Percentiles rank a stretch among this genome's conserved stretches.
phyloP scores from a whole-genome alignment of 169 alveolate species.

The Plasmodium relictum region DNA sequence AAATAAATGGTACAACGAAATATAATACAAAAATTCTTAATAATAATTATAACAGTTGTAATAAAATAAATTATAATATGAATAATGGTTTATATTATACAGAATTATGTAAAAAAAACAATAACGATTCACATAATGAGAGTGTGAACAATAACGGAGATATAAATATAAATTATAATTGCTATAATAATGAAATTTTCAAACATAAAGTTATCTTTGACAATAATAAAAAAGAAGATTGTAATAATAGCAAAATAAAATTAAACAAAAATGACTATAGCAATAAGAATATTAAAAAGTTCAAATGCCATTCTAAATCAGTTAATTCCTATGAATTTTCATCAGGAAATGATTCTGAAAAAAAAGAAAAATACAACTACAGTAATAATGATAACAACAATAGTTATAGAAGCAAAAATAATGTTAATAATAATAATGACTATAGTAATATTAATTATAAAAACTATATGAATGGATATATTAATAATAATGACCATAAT shows the following conservation, averaged over 20 bases:
- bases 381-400: not conserved
- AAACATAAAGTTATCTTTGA: too few relatives aligned
- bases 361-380: not conserved
- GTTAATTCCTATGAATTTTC: too few relatives aligned
- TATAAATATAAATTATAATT: too few relatives aligned
- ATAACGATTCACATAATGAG: slow-evolving; percentile 1
- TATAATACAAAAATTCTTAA: not conserved
- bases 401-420: not conserved
- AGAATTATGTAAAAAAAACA: not conserved
- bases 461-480: not conserved
- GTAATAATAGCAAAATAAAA: too few relatives aligned
- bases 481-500: slow-evolving; percentile 3
- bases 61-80: not conserved
- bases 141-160: not conserved
- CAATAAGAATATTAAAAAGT: too few relatives aligned
- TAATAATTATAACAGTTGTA: not conserved
- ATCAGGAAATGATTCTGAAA: too few relatives aligned
- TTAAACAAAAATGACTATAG: too few relatives aligned
- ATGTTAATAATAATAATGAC: not conserved
- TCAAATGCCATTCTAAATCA: not conserved
- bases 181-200: too few relatives aligned
- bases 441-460: not conserved
- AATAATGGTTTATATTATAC: not conserved
- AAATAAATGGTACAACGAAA: not conserved
- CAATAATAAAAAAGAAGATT: too few relatives aligned